Base-by-base conservation (phyloP, 2,329 filamentous ascomycete species). In the Claviceps cyperi region DNA sequence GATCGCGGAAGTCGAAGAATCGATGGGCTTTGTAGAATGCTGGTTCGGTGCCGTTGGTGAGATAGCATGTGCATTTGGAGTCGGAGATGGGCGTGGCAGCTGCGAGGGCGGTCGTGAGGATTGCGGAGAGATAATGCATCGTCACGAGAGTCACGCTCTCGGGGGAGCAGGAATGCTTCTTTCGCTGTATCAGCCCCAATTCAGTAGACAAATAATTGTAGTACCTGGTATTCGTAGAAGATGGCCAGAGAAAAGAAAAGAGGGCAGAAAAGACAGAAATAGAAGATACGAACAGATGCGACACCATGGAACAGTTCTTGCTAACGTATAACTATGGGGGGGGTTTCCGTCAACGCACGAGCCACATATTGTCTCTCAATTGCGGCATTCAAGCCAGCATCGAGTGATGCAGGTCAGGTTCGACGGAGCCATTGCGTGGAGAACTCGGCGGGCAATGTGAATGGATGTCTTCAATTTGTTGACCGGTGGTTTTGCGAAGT, bases 1-100 rank as follows among this genome's bases (percentile, higher is more conserved):
- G 66, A 39, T 60, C 61, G 44, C 73, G 64, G 54, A 75, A 77
- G 59, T 77, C 74, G 55, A 71, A 73, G 62, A 77, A 76, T 38
- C 60, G 56, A 57, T 74, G 74, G 17, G 64, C 60, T 17, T 64
- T 60, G 56, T 71, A 76, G 61, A 69, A 76, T 41, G 59, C 57
- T 22, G 65, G 58, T 43, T 63, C 64, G 13, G 66, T 68, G 43
- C 65, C 69, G 55, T 76, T 74, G 56, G 69, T 73, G 47, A 71
- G 58, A 55, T 46, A 77, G 57, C 74, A 76, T 50, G 64, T 63
- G 59, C 74, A 77, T 41, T 61, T 57, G 24, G 61, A 56, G 48
- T 68, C 65, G 13, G 37, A 28, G n/a, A 52, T 40, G 32, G 36
- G 11, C 63, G 56, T 17, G 47, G 46, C 44, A 49, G 47, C 22